Percentiles rank a stretch among this genome's conserved stretches.
phyloP scores from a whole-genome alignment of 1,284 basidiomycete species.

The Trichosporon asahii region DNA sequence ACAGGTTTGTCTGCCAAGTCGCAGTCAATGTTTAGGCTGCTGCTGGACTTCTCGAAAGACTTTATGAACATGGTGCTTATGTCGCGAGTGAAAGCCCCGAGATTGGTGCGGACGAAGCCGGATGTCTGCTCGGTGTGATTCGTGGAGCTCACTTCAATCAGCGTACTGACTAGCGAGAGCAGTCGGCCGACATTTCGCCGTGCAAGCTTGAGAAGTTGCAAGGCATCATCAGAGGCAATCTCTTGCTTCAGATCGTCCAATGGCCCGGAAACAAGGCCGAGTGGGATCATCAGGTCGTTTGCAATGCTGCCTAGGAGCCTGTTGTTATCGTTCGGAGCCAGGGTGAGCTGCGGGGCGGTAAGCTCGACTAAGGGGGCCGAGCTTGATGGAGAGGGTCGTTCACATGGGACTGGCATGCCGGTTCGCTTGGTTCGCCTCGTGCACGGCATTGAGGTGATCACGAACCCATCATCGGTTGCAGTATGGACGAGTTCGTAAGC shows the following conservation, averaged over 20 bases:
- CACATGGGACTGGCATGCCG: no score
- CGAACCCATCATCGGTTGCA: no score
- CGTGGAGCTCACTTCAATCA: conserved; percentile 48
- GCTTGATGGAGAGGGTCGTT: no score
- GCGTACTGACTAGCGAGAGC: conserved; percentile 33
- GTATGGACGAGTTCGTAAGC: neutral
- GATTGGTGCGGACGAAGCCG: conserved; percentile 46
- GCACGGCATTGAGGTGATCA: no score
- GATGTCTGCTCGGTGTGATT: conserved; percentile 48
- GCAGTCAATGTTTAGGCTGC: conserved; percentile 48
- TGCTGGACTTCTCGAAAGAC: conserved; percentile 35
- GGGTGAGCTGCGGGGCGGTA: no score
- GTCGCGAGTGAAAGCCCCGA: conserved; percentile 49
- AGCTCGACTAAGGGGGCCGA: no score
- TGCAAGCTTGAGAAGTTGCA: conserved; percentile 44
- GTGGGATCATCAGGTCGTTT: conserved; percentile 51
- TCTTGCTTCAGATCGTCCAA: conserved; percentile 42
- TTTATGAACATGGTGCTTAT: conserved; percentile 50
- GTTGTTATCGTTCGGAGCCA: no score
- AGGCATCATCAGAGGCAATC: conserved; percentile 30
- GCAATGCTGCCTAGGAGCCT: conserved; percentile 47
- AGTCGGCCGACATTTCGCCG: conserved; percentile 40
- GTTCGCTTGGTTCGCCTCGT: no score
- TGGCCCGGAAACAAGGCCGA: conserved; percentile 48
- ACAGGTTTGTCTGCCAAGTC: conserved; percentile 40